Evolutionary conservation across 306 rosid species (phyloP), one percentile per base, ranked within the genome.

Genomic region (Malus orientalis): DNA sequence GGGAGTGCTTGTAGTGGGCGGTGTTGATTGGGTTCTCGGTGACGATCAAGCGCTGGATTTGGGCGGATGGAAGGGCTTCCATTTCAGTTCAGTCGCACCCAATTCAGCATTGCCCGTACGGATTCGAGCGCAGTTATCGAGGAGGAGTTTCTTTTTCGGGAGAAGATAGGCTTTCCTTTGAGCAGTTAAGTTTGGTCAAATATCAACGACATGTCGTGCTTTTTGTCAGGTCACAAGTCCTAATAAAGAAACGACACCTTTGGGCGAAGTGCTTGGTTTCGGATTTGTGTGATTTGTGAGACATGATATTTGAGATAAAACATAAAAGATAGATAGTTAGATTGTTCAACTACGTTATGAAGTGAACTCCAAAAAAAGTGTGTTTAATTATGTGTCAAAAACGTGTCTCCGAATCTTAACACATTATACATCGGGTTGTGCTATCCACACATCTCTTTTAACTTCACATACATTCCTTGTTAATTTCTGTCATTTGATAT

Each of bases 1-100:
- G 69, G 67, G 77, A 73, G 12, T 44, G 75, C 42, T 25, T 42
- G 5, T 15, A 36, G 30, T 71, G 90, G 38, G 25, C 4, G 10
- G 29, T 19, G 36, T 53, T 11, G 49, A 64, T 32, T 65, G 73
- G 65, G 2, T n/a, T 49, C 23, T 66, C 44, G 9, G 64, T 40
- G 44, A 59, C 27, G 74, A 76, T 30, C 8, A 40, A 45, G 40
- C 14, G 74, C 19, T 76, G 67, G 13, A 42, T 23, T 22, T 68
- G 67, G 40, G 66, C 16, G 30, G 58, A 36, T 40, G 67, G 44
- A 30, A 76, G 69, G 57, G 30, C 45, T 19, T 55, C 69, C 80
- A 77, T 77, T 8, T 27, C 32, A 2, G 10, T n/a, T 54, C 20
- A 58, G 44, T 23, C 57, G 40, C 16, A 25, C 27, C 30, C 16